phyloP scores from a whole-genome alignment of 1,284 basidiomycete species.

The Mycosarcoma maydis region DNA sequence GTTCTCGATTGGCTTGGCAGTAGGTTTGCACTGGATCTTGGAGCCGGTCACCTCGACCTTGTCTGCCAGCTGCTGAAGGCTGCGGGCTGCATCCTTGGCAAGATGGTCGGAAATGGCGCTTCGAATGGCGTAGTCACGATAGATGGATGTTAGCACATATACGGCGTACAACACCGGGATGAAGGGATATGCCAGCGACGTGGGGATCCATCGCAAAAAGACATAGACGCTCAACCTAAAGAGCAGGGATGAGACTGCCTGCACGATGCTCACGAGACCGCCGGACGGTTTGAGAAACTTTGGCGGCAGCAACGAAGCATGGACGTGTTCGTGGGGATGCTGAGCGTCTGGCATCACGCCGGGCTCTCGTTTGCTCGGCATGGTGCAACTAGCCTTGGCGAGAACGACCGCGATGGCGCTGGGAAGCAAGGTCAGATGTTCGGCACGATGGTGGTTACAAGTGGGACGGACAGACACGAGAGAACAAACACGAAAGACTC shows the following conservation, averaged over 20 bases:
- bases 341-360: constrained; percentile 39
- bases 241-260: constrained; percentile 47
- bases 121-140: constrained; percentile 43
- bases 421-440: background rate
- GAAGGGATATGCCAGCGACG: constrained; percentile 34
- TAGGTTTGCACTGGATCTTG: constrained; percentile 34
- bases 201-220: constrained; percentile 62
- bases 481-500: background rate
- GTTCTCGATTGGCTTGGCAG: constrained; percentile 31
- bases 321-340: constrained; percentile 2
- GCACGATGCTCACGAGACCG: constrained; percentile 38
- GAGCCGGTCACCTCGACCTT: constrained; percentile 35
- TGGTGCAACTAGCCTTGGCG: background rate
- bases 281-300: constrained; percentile 35
- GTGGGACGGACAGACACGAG: background rate
- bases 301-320: constrained; percentile 5
- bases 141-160: constrained; percentile 43
- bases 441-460: background rate
- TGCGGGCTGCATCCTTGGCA: constrained; percentile 19
- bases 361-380: constrained; percentile 30
- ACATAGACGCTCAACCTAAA: constrained; percentile 56
- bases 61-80: constrained; percentile 48
- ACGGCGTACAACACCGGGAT: constrained; percentile 51
- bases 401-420: background rate
- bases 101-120: constrained; percentile 26